Conservation (phyloP, 208 protist species). For the Leishmania braziliensis region DNA sequence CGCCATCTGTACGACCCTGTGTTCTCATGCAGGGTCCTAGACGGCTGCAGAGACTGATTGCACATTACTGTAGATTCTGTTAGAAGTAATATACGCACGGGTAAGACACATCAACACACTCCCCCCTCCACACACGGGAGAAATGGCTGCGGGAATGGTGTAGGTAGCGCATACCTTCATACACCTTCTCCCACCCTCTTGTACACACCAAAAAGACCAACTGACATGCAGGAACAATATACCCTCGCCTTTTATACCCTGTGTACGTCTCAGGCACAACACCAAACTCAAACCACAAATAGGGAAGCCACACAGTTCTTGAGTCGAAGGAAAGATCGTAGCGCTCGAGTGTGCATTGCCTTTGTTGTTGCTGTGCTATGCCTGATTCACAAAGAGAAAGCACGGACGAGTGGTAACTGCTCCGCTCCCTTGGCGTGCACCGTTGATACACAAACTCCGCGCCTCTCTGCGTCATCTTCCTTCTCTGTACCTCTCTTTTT, state of each 20-base stretch:
- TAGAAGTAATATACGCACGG: neutral
- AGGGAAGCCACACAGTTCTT: neutral
- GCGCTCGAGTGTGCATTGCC: neutral
- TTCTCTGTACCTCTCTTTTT: constrained; percentile 13
- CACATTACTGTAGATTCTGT: neutral
- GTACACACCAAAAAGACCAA: neutral
- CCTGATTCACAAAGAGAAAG: neutral
- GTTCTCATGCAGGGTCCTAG: neutral
- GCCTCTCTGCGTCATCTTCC: neutral
- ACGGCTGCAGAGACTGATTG: neutral
- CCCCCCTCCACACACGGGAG: neutral
- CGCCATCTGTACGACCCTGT: neutral
- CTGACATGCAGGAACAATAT: neutral
- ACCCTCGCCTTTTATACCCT: neutral
- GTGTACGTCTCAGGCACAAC: neutral
- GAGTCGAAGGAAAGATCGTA: neutral
- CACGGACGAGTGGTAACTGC: neutral
- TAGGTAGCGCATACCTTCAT: neutral
- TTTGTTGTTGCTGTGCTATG: neutral
- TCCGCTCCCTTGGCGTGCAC: neutral
- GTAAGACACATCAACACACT: neutral
- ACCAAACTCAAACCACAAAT: neutral
- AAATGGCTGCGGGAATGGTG: neutral
- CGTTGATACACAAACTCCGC: neutral
- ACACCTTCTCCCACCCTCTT: neutral